Evolutionary conservation across 768 basidiomycete genomes (phyloP).

Genomic region (Phaeolepiota aurea): DNA sequence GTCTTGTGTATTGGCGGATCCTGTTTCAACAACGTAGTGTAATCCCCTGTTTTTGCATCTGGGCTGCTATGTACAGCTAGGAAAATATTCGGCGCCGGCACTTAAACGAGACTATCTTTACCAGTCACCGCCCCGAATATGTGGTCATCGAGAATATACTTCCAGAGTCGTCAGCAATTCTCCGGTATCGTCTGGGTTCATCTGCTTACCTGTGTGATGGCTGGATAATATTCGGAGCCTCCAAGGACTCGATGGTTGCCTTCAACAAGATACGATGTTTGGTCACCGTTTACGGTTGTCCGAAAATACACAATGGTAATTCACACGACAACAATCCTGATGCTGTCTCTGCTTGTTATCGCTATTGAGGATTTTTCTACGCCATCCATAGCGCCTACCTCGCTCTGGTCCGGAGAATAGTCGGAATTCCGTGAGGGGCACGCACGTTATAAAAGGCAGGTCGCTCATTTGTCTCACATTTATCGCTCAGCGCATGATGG

Average conservation of each 20-base stretch:
- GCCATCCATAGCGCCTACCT: slow-evolving; percentile 1
- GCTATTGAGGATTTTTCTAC: neutral
- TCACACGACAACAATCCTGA: neutral
- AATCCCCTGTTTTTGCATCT: no score
- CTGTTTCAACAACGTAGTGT: no score
- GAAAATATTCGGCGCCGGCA: neutral
- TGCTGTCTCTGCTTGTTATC: neutral
- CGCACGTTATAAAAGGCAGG: slow-evolving; percentile 3
- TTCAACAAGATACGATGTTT: neutral
- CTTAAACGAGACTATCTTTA: neutral
- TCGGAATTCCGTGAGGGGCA: slow-evolving; percentile 9
- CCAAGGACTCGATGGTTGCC: neutral
- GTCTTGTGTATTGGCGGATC: no score
- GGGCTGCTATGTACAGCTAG: no score
- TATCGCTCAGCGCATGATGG: slow-evolving; percentile 16
- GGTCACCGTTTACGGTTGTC: neutral
- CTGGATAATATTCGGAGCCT: neutral
- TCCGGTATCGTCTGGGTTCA: neutral
- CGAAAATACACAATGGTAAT: neutral
- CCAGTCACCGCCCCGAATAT: neutral
- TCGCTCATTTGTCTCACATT: neutral
- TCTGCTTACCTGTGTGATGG: neutral
- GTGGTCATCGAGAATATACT: neutral
- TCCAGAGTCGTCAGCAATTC: neutral
- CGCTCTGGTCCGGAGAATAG: slow-evolving; percentile 12